These are phyloP conservation scores for Candida wancherniae DNA, from an alignment of 805 yeast species.

Conservation along the genomic window DNA sequence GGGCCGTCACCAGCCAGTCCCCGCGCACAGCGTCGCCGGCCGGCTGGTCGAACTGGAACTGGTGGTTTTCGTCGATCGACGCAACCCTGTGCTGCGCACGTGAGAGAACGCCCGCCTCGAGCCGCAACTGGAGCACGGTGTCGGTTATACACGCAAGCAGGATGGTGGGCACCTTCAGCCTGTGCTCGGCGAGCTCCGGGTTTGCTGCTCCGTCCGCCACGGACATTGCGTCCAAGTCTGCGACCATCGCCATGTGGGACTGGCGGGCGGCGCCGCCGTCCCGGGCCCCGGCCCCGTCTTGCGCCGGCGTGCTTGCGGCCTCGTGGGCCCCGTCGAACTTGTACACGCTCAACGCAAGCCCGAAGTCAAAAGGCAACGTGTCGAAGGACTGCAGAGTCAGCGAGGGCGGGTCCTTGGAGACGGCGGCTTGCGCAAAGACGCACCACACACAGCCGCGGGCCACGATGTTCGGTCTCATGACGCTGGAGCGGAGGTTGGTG, in stretches of 20 bases:
- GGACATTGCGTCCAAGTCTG: conserved; percentile 5
- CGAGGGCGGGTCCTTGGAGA: too few species aligned
- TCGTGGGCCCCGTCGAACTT: conserved; percentile 9
- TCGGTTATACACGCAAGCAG: conserved; percentile 11
- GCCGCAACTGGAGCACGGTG: conserved; percentile 21
- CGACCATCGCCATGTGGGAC: too few species aligned
- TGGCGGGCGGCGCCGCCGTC: neutral
- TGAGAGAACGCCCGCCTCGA: conserved; percentile 27
- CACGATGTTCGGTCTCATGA: too few species aligned
- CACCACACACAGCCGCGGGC: too few species aligned
- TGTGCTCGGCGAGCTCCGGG: conserved; percentile 1
- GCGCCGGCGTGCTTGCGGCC: neutral
- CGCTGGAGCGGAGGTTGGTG: too few species aligned
- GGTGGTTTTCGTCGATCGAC: conserved; percentile 33
- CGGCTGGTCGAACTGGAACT: conserved; percentile 36
- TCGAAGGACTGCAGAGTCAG: conserved; percentile 20
- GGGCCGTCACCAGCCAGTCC: conserved; percentile 29
- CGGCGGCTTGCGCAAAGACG: too few species aligned
- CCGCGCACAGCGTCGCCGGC: too few species aligned
- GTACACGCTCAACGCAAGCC: conserved; percentile 30
- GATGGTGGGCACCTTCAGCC: conserved; percentile 2
- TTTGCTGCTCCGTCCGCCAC: conserved; percentile 6
- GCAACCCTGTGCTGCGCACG: conserved; percentile 33
- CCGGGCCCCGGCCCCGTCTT: neutral
- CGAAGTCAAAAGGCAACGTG: conserved; percentile 32